Evolutionary conservation across 495 filamentous ascomycete genomes (phyloP).

Genomic region (Talaromyces nanjingensis): DNA sequence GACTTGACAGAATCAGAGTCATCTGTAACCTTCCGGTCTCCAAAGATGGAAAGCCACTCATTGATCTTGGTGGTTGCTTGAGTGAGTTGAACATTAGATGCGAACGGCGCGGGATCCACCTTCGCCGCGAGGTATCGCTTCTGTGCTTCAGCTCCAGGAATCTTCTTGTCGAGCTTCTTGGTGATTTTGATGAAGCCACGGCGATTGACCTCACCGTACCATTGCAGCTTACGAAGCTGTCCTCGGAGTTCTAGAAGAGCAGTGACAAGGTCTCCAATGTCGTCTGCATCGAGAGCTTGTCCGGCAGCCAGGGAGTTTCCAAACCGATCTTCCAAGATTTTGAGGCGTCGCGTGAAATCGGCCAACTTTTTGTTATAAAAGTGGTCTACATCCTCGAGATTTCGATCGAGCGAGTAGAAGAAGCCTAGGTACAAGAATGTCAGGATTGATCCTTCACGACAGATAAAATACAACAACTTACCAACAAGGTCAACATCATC

Average conservation of each 20-base stretch:
- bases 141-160: constrained; percentile 64
- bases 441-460: not conserved
- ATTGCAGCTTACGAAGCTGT: constrained; percentile 84
- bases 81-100: constrained; percentile 61
- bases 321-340: constrained; percentile 78
- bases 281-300: constrained; percentile 59
- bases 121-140: constrained; percentile 77
- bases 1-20: constrained; percentile 68
- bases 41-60: constrained; percentile 78
- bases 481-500: constrained; percentile 74
- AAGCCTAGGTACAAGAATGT: constrained; percentile 55
- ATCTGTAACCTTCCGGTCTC: constrained; percentile 61
- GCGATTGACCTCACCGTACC: constrained; percentile 96
- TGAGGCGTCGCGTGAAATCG: constrained; percentile 73
- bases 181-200: constrained; percentile 95
- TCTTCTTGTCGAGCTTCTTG: constrained; percentile 94
- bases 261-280: constrained; percentile 80
- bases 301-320: constrained; percentile 47
- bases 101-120: constrained; percentile 79
- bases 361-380: constrained; percentile 95
- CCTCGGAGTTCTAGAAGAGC: constrained; percentile 81
- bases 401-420: constrained; percentile 89
- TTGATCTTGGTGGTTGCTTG: constrained; percentile 73
- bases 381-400: constrained; percentile 87
- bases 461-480: constrained; percentile 25